These are phyloP conservation scores for Sporopachydermia cereana DNA, from an alignment of 1,139 yeast species.

Conservation along the genomic window DNA sequence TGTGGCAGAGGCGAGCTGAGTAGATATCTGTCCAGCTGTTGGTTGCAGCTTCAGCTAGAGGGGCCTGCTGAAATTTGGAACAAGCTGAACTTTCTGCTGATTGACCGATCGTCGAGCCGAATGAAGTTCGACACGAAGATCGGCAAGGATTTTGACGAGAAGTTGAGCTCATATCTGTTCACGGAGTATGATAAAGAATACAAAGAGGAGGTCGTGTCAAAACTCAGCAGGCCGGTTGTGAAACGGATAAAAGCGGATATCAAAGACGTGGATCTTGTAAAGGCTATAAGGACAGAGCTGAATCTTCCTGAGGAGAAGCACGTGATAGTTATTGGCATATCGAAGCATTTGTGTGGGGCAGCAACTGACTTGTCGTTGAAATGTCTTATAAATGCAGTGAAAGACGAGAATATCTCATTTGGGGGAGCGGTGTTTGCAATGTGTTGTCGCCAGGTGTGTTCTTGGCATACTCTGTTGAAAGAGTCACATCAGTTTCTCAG, in stretches of 20 bases:
- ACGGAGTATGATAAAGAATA: slow-evolving; percentile 10
- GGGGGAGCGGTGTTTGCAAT: slow-evolving; percentile 72
- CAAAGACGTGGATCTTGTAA: slow-evolving; percentile 51
- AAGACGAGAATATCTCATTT: slow-evolving; percentile 17
- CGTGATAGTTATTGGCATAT: slow-evolving; percentile 42
- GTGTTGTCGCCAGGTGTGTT: slow-evolving; percentile 90
- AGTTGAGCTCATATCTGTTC: slow-evolving; percentile 13
- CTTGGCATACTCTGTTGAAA: slow-evolving; percentile 29
- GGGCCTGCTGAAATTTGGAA: slow-evolving; percentile 1
- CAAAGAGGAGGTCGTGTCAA: not conserved
- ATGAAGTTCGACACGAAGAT: slow-evolving; percentile 71
- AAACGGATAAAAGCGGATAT: slow-evolving; percentile 61
- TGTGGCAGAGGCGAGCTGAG: slow-evolving; percentile 84
- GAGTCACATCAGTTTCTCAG: slow-evolving; percentile 14
- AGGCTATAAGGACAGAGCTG: slow-evolving; percentile 26
- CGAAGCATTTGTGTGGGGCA: slow-evolving; percentile 87
- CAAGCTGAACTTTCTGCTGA: slow-evolving; percentile 34
- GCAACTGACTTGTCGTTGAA: slow-evolving; percentile 80
- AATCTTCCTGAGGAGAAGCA: slow-evolving; percentile 8
- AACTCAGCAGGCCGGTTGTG: slow-evolving; percentile 24
- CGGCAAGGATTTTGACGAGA: slow-evolving; percentile 35
- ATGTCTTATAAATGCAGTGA: slow-evolving; percentile 39
- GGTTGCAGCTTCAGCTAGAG: slow-evolving; percentile 7
- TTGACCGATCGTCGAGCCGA: slow-evolving; percentile 71
- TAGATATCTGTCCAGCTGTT: slow-evolving; percentile 40